Base-by-base conservation (phyloP, 257 asterid genomes). In the Cordia subcordata region DNA sequence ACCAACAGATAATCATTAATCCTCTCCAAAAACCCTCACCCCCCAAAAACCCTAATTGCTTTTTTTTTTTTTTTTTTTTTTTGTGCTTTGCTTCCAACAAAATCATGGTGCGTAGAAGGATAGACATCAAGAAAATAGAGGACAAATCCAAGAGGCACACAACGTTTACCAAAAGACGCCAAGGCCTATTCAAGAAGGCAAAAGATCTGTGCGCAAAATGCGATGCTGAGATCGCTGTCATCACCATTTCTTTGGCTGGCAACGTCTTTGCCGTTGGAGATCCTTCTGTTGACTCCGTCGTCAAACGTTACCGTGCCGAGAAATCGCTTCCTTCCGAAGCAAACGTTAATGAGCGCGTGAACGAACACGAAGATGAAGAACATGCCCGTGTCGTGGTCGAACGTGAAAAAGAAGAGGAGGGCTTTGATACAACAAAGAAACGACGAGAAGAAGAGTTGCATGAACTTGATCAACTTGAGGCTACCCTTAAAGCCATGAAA, bases 101-200 rank as follows among this genome's bases (percentile, higher is more conserved):
- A n/a, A 72, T 1, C 19, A 75, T 76, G 81, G 75, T 65, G 16
- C 65, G 79, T 5, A 73, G 77, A 32, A 70, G 60, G 44, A 38
- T 69, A 13, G 78, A 66, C 1, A 79, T 81, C 60, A 45, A 68
- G 76, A 61, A 22, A 16, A 79, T 81, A 46, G 75, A 70, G 62
- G 74, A 77, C 39, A 77, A 54, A 4, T 38, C 71, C 0, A 79
- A 58, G 40, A 72, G 82, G n/a, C 85, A 84, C 55, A 75, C 80
- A 0, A 52, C 84, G 19, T 81, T 84, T 77, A 74, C 86, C 0
- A 81, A 84, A 17, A 73, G 93, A 27, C 79, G 85, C 11, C 56
- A 72, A 19, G 82, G 88, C 0, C 71, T 79, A 1, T 51, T 67
- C 62, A 81, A 75, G 63, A 84, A 79, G 42, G 51, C 79, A n/a